Evolutionary conservation across 176 grass and related monocot species (phyloP).

Genomic region (Alloteropsis semialata): DNA sequence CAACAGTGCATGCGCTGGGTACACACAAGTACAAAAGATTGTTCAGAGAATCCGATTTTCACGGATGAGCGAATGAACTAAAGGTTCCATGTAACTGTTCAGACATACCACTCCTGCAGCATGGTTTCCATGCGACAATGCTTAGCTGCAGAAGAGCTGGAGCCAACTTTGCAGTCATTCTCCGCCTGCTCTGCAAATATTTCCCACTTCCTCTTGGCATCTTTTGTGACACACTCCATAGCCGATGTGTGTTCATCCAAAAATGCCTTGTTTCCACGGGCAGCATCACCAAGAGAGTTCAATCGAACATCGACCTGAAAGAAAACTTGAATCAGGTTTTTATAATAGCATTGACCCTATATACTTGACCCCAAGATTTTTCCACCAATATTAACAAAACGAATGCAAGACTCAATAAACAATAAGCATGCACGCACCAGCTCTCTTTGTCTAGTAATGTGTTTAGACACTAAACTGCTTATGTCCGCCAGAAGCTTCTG

Average conservation of each 20-base stretch:
- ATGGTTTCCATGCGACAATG: constrained; percentile 87
- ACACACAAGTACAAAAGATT: constrained; percentile 17
- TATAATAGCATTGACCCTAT: not conserved
- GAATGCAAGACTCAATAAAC: not conserved
- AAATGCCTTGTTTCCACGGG: constrained; percentile 63
- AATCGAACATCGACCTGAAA: constrained; percentile 78
- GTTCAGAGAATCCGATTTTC: not conserved
- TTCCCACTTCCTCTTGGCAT: constrained; percentile 98
- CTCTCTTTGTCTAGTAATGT: constrained; percentile 81
- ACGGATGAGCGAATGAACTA: not conserved
- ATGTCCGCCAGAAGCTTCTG: constrained; percentile 76
- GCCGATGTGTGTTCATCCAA: constrained; percentile 64
- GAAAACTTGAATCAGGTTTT: constrained; percentile 16
- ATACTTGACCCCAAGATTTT: constrained; percentile 2
- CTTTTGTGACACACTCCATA: constrained; percentile 65
- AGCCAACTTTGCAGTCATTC: constrained; percentile 62
- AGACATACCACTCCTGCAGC: constrained; percentile 69
- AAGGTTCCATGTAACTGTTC: not conserved
- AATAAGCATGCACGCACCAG: constrained; percentile 43
- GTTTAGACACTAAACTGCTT: constrained; percentile 73
- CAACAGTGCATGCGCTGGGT: constrained; percentile 58
- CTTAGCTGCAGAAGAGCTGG: constrained; percentile 73
- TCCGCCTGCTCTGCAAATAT: constrained; percentile 70
- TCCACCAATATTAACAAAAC: not conserved
- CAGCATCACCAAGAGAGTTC: constrained; percentile 55